Evolutionary conservation across 345 rosid species (phyloP), one percentile per base, ranked within the genome.

Genomic region (Balakata baccata): DNA sequence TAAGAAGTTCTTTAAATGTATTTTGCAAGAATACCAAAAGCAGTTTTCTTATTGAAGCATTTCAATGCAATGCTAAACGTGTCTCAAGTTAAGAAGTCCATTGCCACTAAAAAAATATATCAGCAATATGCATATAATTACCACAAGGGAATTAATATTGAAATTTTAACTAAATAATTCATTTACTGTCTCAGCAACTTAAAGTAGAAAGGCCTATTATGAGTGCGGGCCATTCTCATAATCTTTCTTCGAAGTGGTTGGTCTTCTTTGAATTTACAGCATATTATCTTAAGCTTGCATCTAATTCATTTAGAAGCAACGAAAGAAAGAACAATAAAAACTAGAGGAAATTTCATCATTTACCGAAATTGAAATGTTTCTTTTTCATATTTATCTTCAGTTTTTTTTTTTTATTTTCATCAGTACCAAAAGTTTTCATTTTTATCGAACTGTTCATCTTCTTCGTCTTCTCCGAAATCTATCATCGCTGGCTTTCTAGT

Each of bases 41-140:
- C 66, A 62, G 1, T 14, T 13, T 6, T 62, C 11, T 29, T 25
- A 12, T 62, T 62, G 66, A 38, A 62, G 52, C 12, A 46, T 11
- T 65, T 22, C 52, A 65, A 65, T 65, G 69, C 51, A 65, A 63
- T 38, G 49, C 20, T 47, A 22, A 66, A 37, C 22, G 20, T 25
- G 67, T 63, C 67, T 17, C 11, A 39, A 37, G 47, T 39, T 29
- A 39, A 38, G 25, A 38, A 14, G 41, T 13, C 45, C 37, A n/a
- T 59, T 59, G 38, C 64, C 23, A 52, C 7, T 59, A 29, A 12
- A 23, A 23, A 38, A 14, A 14, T 61, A 6, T 61, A 34, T 39
- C 7, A 43, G 34, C 11, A 10, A 20, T 65, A 8, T 18, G 2
- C 16, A 23, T 37, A 61, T 37, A 61, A 11, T 29, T 61, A 38